A percentile compares a stretch with the other conserved stretches of the same genome.
These are phyloP conservation scores for Petunia secreta DNA, from an alignment of 257 asterid genomes.

Conservation along the genomic window DNA sequence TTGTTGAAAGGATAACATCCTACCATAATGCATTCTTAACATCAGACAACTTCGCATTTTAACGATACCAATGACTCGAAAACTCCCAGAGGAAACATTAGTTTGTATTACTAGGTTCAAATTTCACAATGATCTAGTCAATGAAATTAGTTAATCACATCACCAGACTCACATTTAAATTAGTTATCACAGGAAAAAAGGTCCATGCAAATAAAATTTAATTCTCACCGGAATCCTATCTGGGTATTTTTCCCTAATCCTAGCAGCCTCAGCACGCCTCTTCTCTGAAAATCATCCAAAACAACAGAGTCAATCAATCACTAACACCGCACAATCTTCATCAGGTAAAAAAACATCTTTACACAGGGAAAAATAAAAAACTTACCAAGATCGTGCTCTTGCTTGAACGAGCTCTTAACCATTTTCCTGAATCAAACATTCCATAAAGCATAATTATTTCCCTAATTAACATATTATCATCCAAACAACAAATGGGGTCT, in stretches of 20 bases:
- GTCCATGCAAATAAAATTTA: slow-evolving; percentile 10
- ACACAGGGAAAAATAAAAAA: neutral
- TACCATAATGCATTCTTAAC: neutral
- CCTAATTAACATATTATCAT: neutral
- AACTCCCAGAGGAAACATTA: neutral
- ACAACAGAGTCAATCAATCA: slow-evolving; percentile 4
- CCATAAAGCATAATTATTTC: neutral
- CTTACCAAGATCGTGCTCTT: slow-evolving; percentile 68
- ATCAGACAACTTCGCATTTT: neutral
- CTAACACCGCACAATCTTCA: neutral
- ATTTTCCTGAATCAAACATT: slow-evolving; percentile 40
- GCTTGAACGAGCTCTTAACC: slow-evolving; percentile 69
- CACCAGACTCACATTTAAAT: neutral
- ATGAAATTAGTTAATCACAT: neutral
- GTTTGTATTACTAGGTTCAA: neutral
- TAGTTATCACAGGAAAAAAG: neutral
- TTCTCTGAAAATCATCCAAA: slow-evolving; percentile 45
- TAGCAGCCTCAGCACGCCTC: slow-evolving; percentile 73
- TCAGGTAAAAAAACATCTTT: neutral
- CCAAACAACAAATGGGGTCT: neutral
- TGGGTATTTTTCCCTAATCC: slow-evolving; percentile 74
- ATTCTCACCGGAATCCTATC: slow-evolving; percentile 75
- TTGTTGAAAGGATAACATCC: neutral
- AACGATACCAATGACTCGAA: neutral
- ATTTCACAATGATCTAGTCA: neutral